These are phyloP conservation scores for Sphaerostilbella broomeana DNA, from an alignment of 2,329 filamentous ascomycete genomes.

Conservation along the genomic window DNA sequence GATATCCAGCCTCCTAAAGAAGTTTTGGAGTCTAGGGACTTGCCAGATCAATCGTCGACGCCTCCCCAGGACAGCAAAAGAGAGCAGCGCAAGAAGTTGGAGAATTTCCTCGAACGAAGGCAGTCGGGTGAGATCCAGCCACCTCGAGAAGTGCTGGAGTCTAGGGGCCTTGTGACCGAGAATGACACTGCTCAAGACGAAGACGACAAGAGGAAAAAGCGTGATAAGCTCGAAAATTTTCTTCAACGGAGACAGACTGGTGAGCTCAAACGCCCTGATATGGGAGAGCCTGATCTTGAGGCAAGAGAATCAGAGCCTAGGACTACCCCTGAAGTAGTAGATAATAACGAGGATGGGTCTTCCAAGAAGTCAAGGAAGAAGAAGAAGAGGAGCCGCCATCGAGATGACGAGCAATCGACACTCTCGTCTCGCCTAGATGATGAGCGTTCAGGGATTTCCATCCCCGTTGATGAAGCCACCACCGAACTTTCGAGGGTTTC, in stretches of 20 bases:
- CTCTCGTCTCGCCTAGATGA: constrained; percentile 25
- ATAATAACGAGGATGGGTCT: constrained; percentile 4
- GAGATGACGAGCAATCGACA: constrained; percentile 10
- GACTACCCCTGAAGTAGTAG: constrained; percentile 2
- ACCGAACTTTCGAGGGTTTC: constrained; percentile 8
- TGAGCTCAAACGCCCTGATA: neutral
- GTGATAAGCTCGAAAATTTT: constrained; percentile 4
- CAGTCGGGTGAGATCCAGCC: constrained; percentile 7
- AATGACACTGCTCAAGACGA: neutral
- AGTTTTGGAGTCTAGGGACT: neutral
- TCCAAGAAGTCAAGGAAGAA: constrained; percentile 5
- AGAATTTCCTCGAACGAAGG: constrained; percentile 4
- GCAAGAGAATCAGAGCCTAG: neutral
- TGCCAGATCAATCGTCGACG: constrained; percentile 1
- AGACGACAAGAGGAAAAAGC: neutral
- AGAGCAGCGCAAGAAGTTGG: constrained; percentile 4
- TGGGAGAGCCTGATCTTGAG: neutral
- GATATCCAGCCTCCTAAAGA: constrained; percentile 4
- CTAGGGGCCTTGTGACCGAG: neutral
- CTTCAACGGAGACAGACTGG: constrained; percentile 3
- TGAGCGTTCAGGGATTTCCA: constrained; percentile 22
- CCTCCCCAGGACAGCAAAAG: constrained; percentile 2
- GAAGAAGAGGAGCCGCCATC: constrained; percentile 9
- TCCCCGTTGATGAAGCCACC: constrained; percentile 4
- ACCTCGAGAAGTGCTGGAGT: constrained; percentile 2